Percentiles rank a stretch among this genome's conserved stretches.
These are phyloP conservation scores for Datisca glomerata DNA, from an alignment of 306 rosid species.

Conservation along the genomic window DNA sequence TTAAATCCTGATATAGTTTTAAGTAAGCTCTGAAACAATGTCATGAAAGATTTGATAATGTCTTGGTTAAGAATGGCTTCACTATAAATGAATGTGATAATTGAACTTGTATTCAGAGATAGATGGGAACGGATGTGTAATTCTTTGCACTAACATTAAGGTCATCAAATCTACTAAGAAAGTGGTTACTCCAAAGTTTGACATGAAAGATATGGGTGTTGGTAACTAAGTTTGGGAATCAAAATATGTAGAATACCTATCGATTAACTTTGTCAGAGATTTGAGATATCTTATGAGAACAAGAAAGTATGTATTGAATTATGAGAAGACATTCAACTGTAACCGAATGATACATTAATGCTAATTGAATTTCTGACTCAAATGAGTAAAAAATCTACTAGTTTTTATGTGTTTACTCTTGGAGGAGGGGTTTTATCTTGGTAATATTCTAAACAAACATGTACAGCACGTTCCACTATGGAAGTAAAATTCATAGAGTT, in stretches of 20 bases:
- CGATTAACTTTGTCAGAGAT: too few species aligned
- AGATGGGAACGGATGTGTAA: not conserved
- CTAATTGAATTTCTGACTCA: not conserved
- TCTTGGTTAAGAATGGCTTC: not conserved
- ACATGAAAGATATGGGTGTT: too few species aligned
- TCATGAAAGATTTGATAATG: not conserved
- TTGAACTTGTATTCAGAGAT: not conserved
- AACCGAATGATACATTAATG: not conserved
- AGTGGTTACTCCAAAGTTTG: too few species aligned
- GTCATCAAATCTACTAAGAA: too few species aligned
- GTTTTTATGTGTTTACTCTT: not conserved
- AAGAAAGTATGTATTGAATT: not conserved
- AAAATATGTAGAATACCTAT: too few species aligned
- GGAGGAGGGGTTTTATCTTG: not conserved
- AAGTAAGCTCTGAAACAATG: not conserved
- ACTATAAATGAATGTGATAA: too few species aligned
- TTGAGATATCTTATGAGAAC: not conserved
- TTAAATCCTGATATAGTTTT: not conserved
- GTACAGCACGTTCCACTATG: constrained; percentile 2
- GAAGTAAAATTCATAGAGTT: not conserved
- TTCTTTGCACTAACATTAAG: not conserved
- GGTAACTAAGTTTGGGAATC: too few species aligned
- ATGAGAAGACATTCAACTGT: not conserved
- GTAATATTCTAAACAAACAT: not conserved
- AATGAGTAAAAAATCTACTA: not conserved